Conservation (phyloP, 202 grass and related monocot species). For the Digitaria exilis region DNA sequence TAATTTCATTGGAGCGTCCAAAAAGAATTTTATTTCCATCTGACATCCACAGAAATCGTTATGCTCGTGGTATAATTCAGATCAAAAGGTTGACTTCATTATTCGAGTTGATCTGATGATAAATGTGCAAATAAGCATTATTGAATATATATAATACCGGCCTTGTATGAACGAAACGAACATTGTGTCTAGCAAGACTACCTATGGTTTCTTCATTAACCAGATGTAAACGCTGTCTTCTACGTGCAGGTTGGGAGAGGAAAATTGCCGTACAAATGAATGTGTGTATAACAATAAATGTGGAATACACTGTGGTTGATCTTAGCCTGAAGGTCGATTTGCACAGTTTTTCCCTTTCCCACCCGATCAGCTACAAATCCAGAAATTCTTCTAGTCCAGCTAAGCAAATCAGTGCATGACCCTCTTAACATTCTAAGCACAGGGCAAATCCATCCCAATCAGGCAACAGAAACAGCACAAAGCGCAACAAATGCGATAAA, state of each 20-base stretch:
- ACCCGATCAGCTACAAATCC: background rate
- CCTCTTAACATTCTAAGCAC: background rate
- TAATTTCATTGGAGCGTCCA: background rate
- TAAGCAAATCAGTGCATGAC: background rate
- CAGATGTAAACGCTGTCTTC: background rate
- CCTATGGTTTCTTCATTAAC: background rate
- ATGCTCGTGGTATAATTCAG: background rate
- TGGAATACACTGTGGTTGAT: background rate
- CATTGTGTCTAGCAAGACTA: background rate
- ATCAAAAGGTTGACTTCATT: background rate
- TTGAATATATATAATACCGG: background rate
- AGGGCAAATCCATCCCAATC: background rate
- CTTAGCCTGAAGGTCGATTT: background rate
- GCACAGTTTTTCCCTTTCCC: background rate
- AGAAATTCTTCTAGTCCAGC: background rate
- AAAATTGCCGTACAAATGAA: background rate
- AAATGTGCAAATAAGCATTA: background rate
- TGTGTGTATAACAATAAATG: background rate
- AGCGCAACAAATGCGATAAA: background rate
- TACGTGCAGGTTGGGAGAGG: background rate
- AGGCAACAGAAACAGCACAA: background rate
- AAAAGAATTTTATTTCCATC: background rate
- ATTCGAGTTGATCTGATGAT: conserved; percentile 8
- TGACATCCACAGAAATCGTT: conserved; percentile 2
- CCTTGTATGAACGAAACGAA: background rate